Evolutionary conservation across 1,284 basidiomycete genomes (phyloP), one percentile per base, ranked within the genome.

Genomic region (Bothia castanella): DNA sequence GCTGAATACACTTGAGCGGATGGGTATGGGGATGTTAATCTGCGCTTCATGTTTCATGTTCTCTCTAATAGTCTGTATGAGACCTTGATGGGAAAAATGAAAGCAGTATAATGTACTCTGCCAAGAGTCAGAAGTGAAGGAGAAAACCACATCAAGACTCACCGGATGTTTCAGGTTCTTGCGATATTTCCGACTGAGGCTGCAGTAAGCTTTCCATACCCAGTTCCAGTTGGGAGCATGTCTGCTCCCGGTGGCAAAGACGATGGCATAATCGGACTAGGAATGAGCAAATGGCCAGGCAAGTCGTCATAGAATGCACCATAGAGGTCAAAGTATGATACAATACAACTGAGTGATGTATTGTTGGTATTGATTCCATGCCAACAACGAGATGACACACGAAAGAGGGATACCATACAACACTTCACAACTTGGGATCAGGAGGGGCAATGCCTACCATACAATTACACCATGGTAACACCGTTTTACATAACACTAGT

Each of bases 201-300:
- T 85, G 25, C 88, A 77, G 64, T 92, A 92, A 2, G 89, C 87
- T 61, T 89, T 90, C 90, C 90, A 92, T 29, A 92, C 79, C 89
- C 89, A 93, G 56, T 85, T 89, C 90, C 90, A 92, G 32, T 79
- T 78, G 9, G 90, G 90, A 3, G 82, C 79, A 69, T 91, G 73
- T 55, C 73, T 76, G 3, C 80, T 82, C n/a, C 88, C 90, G 2
- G 88, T 85, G 25, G 89, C 87, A 57, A 92, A 92, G 13, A 92
- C 79, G 35, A 92, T 82, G 2, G 87, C 87, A 61, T 93, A 93
- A 69, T 92, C 89, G 43, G 87, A 86, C 64, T 93, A 14, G 32
- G 31, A 20, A 45, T 56, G 25, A 58, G 40, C 25, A 17, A 19
- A n/a, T 12, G 31, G n/a, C 14, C 11, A 29, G n/a, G 47, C 27